Conservation (phyloP, 2,329 filamentous ascomycete species). For the Diaporthe vexans region DNA sequence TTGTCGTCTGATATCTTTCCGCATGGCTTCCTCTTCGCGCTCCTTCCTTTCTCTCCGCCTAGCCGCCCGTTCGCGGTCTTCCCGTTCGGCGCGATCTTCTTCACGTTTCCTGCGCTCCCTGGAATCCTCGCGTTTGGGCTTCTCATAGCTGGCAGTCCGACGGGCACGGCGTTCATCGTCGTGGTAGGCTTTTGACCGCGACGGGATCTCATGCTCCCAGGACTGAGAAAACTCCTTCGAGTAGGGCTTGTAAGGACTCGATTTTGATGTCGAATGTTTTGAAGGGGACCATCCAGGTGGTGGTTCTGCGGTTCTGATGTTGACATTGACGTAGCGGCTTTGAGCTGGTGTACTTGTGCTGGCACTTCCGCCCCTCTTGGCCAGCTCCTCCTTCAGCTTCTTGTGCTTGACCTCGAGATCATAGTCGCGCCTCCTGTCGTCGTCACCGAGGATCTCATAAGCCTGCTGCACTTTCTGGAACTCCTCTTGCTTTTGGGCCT, state of each 20-base stretch:
- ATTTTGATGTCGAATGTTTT: slow-evolving; percentile 46
- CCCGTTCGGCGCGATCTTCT: slow-evolving; percentile 46
- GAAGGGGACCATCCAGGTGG: slow-evolving; percentile 53
- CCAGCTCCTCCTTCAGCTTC: slow-evolving; percentile 71
- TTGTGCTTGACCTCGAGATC: slow-evolving; percentile 80
- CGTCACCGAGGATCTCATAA: slow-evolving; percentile 90
- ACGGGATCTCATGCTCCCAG: slow-evolving; percentile 62
- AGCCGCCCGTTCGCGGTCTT: slow-evolving; percentile 35
- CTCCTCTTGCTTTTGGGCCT: slow-evolving; percentile 84
- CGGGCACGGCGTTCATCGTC: slow-evolving; percentile 59
- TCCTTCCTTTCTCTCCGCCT: slow-evolving; percentile 47
- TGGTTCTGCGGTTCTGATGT: slow-evolving; percentile 67
- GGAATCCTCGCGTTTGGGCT: slow-evolving; percentile 44
- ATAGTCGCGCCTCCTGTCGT: slow-evolving; percentile 79
- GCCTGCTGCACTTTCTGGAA: slow-evolving; percentile 95
- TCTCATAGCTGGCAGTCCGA: slow-evolving; percentile 62
- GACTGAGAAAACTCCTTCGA: slow-evolving; percentile 53
- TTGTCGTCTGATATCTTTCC: slow-evolving; percentile 51
- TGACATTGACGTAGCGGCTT: slow-evolving; percentile 54
- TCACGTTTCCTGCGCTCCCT: slow-evolving; percentile 48
- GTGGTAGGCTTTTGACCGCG: slow-evolving; percentile 54
- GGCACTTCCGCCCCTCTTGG: slow-evolving; percentile 56
- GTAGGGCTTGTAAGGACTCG: slow-evolving; percentile 51
- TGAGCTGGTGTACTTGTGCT: slow-evolving; percentile 57
- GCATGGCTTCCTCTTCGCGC: slow-evolving; percentile 38